phyloP scores from a whole-genome alignment of 2,329 filamentous ascomycete genomes.

The Mycosphaerella sp. region DNA sequence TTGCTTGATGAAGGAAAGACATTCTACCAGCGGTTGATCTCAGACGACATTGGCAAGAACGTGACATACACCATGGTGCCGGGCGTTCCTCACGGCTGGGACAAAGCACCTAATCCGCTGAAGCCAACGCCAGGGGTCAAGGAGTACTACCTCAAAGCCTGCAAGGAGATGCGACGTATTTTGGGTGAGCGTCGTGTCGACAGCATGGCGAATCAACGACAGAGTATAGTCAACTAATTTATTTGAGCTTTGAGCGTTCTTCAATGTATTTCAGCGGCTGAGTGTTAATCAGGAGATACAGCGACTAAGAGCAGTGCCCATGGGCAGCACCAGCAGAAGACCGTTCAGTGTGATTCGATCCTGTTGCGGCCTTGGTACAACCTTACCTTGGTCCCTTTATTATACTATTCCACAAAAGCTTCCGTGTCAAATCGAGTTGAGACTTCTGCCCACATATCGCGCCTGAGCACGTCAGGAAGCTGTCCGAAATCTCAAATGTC shows the following conservation, averaged over 20 bases:
- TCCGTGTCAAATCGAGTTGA: neutral
- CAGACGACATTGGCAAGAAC: slow-evolving; percentile 42
- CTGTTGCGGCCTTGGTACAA: no score
- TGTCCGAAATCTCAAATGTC: neutral
- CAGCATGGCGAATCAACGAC: slow-evolving; percentile 9
- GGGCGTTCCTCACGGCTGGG: slow-evolving; percentile 58
- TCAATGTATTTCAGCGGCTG: neutral
- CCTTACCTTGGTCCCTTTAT: no score
- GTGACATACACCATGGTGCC: slow-evolving; percentile 54
- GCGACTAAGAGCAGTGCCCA: neutral
- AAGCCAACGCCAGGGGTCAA: slow-evolving; percentile 47
- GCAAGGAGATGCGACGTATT: slow-evolving; percentile 46
- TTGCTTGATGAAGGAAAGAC: slow-evolving; percentile 55
- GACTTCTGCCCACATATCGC: neutral
- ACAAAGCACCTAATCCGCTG: slow-evolving; percentile 58
- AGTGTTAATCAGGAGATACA: neutral
- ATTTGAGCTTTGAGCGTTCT: neutral
- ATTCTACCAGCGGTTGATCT: slow-evolving; percentile 52
- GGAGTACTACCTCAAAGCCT: slow-evolving; percentile 50
- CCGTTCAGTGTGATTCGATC: neutral
- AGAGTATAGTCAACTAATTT: slow-evolving; percentile 16
- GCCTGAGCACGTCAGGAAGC: neutral
- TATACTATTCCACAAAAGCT: neutral
- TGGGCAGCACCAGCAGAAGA: neutral
- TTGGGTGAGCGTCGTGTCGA: slow-evolving; percentile 23